Evolutionary conservation across 2,329 filamentous ascomycete genomes (phyloP).

Genomic region (Ceratocystis ficicola): DNA sequence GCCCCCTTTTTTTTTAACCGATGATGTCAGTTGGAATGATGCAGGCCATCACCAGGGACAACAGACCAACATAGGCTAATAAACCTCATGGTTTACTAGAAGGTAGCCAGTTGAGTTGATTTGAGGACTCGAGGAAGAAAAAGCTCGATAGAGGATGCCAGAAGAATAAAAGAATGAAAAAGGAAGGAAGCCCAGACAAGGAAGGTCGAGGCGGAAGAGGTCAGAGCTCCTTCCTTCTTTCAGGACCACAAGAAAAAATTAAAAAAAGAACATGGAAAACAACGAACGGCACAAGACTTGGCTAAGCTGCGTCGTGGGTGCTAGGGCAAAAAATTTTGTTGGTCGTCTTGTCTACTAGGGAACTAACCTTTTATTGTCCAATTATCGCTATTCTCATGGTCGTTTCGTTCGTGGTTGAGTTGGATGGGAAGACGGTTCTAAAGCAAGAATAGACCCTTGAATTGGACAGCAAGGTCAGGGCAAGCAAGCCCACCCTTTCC

Average conservation of each 20-base stretch:
- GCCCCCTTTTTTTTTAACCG: neutral
- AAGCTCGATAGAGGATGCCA: neutral
- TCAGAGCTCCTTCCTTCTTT: neutral
- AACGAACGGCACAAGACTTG: slow-evolving; percentile 1
- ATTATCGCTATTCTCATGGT: neutral
- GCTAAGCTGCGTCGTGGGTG: neutral
- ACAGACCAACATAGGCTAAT: neutral
- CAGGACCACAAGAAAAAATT: neutral
- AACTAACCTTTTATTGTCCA: no score
- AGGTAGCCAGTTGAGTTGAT: neutral
- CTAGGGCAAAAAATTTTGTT: no score
- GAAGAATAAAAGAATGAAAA: neutral
- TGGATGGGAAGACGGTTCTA: neutral
- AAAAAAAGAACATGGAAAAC: slow-evolving; percentile 6
- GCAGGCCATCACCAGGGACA: neutral
- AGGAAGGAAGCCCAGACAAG: neutral
- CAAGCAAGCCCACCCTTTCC: slow-evolving; percentile 2
- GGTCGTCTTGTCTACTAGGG: no score
- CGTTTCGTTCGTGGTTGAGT: neutral
- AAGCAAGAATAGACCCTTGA: slow-evolving; percentile 6
- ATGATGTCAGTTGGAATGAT: neutral
- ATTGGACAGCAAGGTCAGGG: neutral
- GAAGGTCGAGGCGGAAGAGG: neutral
- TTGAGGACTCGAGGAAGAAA: neutral
- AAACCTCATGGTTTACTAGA: neutral